Base-by-base conservation (phyloP, 2,329 filamentous ascomycete genomes). In the Sporothrix euskadiensis region DNA sequence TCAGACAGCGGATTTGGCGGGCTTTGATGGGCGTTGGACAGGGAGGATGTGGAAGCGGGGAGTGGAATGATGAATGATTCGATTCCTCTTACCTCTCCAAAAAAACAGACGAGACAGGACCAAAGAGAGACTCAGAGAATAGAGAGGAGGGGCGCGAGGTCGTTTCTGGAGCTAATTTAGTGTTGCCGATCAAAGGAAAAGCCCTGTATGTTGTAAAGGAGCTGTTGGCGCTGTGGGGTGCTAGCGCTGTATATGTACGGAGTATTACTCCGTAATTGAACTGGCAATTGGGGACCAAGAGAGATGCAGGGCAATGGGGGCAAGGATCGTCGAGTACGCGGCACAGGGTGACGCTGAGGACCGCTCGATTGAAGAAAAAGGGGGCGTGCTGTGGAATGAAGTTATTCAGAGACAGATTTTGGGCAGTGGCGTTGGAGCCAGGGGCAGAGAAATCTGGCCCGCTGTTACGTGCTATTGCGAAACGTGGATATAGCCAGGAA, bases 61-160 rank as follows among this genome's bases (percentile, higher is more conserved):
- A 61, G 52, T 71, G 66, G 71, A 52, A 61, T 59, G 71, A 74
- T 59, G 32, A 26, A 44, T 72, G 73, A 72, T 70, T 71, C 66
- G 71, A 72, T 56, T 68, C 47, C n/a, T 41, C 30, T 57, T 39
- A 6, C 10, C 35, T 61, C 41, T n/a, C 30, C 32, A 12, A 19
- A 30, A 30, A 47, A n/a, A 54, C 52, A 54, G 52, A 12, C 52
- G 52, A 30, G 61, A 66, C 56, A 49, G 69, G 56, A 35, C 49
- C 32, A 57, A 30, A 44, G 26, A 52, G 22, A 26, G 26, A 26
- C 1, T 26, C 26, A 26, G 26, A 26, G 2, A 61, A 14, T 16
- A 44, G 6, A 61, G 57, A 61, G 57, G 26, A 9, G 35, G 61
- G 39, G 16, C n/a, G 39, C 9, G 61, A 66, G 22, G 59, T 44